Evolutionary conservation across 257 asterid species (phyloP).

Genomic region (Paulownia fortunei): DNA sequence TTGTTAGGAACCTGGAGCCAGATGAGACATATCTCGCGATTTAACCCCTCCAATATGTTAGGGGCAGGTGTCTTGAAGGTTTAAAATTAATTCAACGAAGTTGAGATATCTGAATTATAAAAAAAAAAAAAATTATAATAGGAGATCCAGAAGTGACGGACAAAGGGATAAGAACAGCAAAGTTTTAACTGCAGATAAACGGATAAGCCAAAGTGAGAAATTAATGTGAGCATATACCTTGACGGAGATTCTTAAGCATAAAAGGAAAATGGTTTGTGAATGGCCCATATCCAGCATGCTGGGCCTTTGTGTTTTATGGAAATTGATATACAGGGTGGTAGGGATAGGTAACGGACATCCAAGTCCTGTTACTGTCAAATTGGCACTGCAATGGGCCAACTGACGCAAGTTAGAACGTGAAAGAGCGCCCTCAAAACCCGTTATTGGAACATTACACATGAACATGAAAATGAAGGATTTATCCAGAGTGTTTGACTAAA

Average conservation of each 20-base stretch:
- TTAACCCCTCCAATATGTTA: no score
- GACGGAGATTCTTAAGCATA: background rate
- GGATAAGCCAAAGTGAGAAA: background rate
- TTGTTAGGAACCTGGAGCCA: no score
- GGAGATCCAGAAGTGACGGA: no score
- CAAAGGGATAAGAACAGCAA: background rate
- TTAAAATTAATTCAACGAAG: no score
- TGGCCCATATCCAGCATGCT: background rate
- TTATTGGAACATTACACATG: no score
- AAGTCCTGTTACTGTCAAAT: slow-evolving; percentile 4
- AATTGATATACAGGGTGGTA: background rate
- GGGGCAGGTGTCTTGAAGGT: no score
- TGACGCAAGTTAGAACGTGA: background rate
- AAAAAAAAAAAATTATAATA: no score
- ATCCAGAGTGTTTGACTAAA: background rate
- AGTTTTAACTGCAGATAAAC: background rate
- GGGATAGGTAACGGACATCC: background rate
- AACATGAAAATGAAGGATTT: no score
- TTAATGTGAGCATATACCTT: background rate
- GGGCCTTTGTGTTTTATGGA: background rate
- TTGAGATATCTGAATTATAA: no score
- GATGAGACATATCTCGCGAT: no score
- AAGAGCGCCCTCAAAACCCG: background rate
- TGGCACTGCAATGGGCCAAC: background rate
- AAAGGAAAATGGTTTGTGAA: background rate